These are phyloP conservation scores for Pyrrhoderma lamaoense DNA, from an alignment of 1,284 basidiomycete genomes.

Conservation along the genomic window DNA sequence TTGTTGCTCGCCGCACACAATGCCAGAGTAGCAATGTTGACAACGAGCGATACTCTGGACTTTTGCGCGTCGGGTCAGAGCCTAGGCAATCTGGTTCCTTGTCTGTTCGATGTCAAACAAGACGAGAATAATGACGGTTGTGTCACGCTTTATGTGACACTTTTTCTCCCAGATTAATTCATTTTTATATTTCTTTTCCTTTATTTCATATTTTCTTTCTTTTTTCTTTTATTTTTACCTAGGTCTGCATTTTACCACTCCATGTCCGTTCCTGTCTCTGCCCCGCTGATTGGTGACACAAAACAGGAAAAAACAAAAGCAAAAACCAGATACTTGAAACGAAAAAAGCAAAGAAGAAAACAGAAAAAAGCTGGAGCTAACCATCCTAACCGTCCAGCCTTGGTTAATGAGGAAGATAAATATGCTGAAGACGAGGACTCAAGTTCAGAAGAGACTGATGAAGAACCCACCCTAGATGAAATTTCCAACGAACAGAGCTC, in stretches of 20 bases:
- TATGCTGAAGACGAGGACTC: conserved; percentile 9
- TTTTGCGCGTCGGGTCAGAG: no score
- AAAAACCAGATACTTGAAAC: conserved; percentile 58
- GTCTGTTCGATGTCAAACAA: no score
- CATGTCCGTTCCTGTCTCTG: conserved; percentile 5
- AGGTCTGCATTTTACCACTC: not conserved
- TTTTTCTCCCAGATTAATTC: not conserved
- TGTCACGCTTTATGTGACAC: not conserved
- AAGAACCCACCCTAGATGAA: conserved; percentile 2
- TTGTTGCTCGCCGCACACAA: no score
- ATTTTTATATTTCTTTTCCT: not conserved
- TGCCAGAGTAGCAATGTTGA: no score
- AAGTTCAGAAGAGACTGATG: conserved; percentile 22
- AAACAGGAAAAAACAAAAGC: conserved; percentile 41
- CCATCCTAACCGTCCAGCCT: not conserved
- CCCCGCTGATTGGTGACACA: not conserved
- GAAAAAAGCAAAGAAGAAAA: conserved; percentile 58
- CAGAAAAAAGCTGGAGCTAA: conserved; percentile 35
- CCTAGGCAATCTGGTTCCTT: no score
- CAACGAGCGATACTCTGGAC: no score
- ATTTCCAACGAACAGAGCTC: not conserved
- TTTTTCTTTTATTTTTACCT: not conserved
- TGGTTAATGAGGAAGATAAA: conserved; percentile 19
- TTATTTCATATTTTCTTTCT: no score
- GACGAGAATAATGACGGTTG: no score